phyloP scores from a whole-genome alignment of 768 basidiomycete species.

The Russula sp. region DNA sequence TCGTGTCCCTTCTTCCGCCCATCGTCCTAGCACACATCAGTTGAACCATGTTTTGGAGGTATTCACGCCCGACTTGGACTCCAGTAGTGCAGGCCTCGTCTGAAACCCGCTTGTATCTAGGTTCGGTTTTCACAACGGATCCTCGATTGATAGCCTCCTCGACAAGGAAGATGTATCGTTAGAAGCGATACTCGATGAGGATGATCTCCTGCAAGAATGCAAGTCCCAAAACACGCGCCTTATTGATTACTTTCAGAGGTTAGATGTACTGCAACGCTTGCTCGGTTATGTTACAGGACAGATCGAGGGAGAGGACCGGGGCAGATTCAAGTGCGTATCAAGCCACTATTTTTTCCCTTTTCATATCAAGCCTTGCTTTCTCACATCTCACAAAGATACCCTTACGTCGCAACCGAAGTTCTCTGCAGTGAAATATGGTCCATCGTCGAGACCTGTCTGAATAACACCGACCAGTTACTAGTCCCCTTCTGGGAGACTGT shows the following conservation, averaged over 20 bases:
- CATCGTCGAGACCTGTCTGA: constrained; percentile 83
- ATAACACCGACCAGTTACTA: constrained; percentile 61
- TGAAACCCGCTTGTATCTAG: constrained; percentile 31
- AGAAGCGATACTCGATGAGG: constrained; percentile 88
- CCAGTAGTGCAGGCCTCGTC: not conserved
- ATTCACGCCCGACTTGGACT: not conserved
- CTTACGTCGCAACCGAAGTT: constrained; percentile 89
- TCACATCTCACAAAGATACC: constrained; percentile 57
- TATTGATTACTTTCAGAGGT: constrained; percentile 78
- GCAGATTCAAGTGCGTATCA: constrained; percentile 68
- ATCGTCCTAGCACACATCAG: not conserved
- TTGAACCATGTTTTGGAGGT: constrained; percentile 22
- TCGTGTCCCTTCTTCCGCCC: not conserved
- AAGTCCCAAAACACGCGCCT: constrained; percentile 88
- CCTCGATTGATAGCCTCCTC: constrained; percentile 82
- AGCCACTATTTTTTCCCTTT: constrained; percentile 15
- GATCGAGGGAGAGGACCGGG: constrained; percentile 73
- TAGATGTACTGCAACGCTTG: constrained; percentile 73
- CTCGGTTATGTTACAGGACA: constrained; percentile 82
- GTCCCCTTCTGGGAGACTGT: constrained; percentile 90
- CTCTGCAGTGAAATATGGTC: constrained; percentile 95
- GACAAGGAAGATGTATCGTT: constrained; percentile 86
- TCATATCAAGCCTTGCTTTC: constrained; percentile 1
- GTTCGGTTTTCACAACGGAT: constrained; percentile 88
- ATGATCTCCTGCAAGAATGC: constrained; percentile 91